Conservation (phyloP, 257 asterid species). For the Catharanthus roseus region DNA sequence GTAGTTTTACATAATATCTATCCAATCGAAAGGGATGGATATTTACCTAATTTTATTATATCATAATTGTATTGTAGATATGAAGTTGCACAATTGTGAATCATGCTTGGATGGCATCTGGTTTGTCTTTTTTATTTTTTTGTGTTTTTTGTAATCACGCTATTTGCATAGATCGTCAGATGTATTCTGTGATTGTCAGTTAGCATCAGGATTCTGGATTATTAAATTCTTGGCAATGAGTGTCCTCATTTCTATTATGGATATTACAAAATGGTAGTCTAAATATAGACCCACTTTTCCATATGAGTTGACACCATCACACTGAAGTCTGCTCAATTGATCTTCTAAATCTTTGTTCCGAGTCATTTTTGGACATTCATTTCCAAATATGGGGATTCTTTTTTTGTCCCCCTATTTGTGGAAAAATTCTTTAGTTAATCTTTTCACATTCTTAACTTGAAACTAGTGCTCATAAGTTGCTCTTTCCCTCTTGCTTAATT, state of each 20-base stretch:
- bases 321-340: no score
- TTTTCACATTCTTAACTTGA: no score
- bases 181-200: not conserved
- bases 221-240: not conserved
- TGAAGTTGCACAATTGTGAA: not conserved
- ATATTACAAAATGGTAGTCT: not conserved
- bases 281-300: not conserved
- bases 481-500: no score
- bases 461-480: no score
- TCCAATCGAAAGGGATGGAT: not conserved
- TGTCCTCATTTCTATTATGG: not conserved
- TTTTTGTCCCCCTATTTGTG: no score
- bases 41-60: not conserved
- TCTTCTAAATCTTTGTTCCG: not conserved
- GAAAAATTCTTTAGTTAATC: no score
- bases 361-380: not conserved
- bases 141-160: no score
- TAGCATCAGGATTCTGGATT: not conserved
- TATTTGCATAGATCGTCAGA: not conserved
- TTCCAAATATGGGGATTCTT: no score
- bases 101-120: not conserved
- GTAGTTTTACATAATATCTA: not conserved
- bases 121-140: no score
- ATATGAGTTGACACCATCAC: no score
- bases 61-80: not conserved